phyloP scores from a whole-genome alignment of 2,329 filamentous ascomycete species.

The Venturiaceae sp. region DNA sequence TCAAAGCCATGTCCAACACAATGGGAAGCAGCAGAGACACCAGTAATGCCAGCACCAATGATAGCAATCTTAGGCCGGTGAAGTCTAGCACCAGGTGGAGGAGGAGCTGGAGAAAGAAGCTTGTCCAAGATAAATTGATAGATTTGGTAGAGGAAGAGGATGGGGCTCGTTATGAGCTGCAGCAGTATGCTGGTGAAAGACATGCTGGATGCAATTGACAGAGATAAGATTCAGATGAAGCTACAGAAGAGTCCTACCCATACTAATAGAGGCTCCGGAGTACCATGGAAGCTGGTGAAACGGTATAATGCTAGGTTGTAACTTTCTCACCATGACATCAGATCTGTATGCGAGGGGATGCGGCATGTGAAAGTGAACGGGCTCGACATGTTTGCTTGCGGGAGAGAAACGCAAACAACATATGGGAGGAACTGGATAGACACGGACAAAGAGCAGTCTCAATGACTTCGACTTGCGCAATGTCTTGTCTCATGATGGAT shows the following conservation, averaged over 20 bases:
- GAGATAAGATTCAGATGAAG: neutral
- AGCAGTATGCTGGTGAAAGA: neutral
- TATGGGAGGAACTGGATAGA: no score
- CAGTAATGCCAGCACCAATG: constrained; percentile 50
- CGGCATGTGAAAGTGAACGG: neutral
- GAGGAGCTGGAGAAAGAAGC: constrained; percentile 61
- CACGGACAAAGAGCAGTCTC: no score
- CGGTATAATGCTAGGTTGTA: neutral
- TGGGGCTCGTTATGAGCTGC: constrained; percentile 13
- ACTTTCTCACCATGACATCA: neutral
- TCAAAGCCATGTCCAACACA: constrained; percentile 82
- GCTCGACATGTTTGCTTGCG: neutral
- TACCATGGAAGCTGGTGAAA: neutral
- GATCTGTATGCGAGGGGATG: neutral
- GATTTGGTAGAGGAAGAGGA: constrained; percentile 55
- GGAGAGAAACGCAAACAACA: neutral
- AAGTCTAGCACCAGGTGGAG: constrained; percentile 47
- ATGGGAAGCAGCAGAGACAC: constrained; percentile 69
- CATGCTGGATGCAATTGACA: neutral
- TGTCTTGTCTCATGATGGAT: neutral
- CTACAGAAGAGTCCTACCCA: neutral
- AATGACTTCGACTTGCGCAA: no score
- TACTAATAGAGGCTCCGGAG: neutral
- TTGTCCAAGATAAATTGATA: constrained; percentile 54
- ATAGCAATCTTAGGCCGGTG: constrained; percentile 46